Evolutionary conservation across 176 grass and related monocot species (phyloP), one percentile per base, ranked within the genome.

Genomic region (Rhynchospora tenuis): DNA sequence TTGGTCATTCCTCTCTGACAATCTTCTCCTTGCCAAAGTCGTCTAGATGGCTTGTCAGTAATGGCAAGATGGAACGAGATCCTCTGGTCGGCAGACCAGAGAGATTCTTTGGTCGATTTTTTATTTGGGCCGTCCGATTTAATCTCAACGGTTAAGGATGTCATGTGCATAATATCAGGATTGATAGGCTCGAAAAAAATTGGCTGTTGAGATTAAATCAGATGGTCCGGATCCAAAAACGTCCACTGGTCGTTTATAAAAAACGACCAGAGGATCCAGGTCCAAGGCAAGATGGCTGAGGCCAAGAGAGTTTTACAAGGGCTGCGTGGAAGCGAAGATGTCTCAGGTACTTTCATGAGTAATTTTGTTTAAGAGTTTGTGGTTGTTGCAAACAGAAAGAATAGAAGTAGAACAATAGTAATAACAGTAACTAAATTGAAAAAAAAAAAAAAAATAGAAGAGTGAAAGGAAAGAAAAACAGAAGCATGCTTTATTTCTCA

Each of bases 11-110:
- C 97, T 55, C 88, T 66, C 88, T 99, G 71, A 90, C 97, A 17
- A 44, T 99, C 72, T 93, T 99, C 73, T 99, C 85, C 89, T 90
- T 99, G 90, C 97, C 97, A 6, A 93, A 99, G 82, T 99, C 97
- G 15, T 93, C 97, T 3, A 99, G 94, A 79, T 97, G 94, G 94
- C 94, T 97, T 60, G 94, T 97, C 70, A 97, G 94, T 85, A 97
- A 97, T 90, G 94, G 94, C 55, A 89, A 90, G 86, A 93, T 97
- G n/a, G n/a, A n/a, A n/a, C n/a, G n/a, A n/a, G n/a, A n/a, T n/a
- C n/a, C n/a, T n/a, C n/a, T n/a, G n/a, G n/a, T n/a, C n/a, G n/a
- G n/a, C n/a, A n/a, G n/a, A n/a, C n/a, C n/a, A n/a, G n/a, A n/a
- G n/a, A n/a, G n/a, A n/a, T n/a, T n/a, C n/a, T n/a, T n/a, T n/a